These are phyloP conservation scores for Termitomyces sp. DNA, from an alignment of 768 basidiomycete genomes.

Conservation along the genomic window DNA sequence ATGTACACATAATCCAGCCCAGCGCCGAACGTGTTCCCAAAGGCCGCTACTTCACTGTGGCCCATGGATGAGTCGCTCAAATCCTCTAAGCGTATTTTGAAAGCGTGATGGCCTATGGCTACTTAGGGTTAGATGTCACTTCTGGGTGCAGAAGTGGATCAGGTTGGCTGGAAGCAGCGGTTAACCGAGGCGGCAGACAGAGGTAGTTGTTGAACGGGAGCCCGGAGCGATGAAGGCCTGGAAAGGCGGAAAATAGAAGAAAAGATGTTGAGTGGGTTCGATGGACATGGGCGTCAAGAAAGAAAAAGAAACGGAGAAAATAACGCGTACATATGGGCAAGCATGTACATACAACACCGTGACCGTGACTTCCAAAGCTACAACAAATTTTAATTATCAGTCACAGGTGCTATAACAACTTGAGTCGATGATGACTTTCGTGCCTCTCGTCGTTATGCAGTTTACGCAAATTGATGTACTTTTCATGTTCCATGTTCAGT, in stretches of 20 bases:
- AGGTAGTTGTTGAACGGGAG: constrained; percentile 24
- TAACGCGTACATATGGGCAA: constrained; percentile 23
- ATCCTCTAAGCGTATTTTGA: constrained; percentile 24
- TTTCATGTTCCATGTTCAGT: not conserved
- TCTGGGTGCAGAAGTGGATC: constrained; percentile 36
- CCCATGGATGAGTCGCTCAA: constrained; percentile 17
- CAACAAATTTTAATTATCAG: no score
- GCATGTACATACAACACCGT: not conserved
- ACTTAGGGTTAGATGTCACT: constrained; percentile 64
- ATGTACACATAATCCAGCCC: constrained; percentile 11
- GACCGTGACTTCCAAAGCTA: not conserved
- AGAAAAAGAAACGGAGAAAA: not conserved
- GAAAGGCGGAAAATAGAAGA: constrained; percentile 18
- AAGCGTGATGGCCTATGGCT: constrained; percentile 26
- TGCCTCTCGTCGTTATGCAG: not conserved
- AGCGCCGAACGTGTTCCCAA: constrained; percentile 12
- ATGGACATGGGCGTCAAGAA: constrained; percentile 12
- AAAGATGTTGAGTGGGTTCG: constrained; percentile 5
- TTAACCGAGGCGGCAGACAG: constrained; percentile 23
- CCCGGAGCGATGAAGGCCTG: constrained; percentile 45
- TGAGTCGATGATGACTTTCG: no score
- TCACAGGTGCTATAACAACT: not conserved
- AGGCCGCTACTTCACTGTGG: constrained; percentile 14
- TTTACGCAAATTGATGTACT: no score
- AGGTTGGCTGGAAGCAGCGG: constrained; percentile 45